Evolutionary conservation across 2,329 filamentous ascomycete species (phyloP).

Genomic region (Tolypocladium ovalisporum): DNA sequence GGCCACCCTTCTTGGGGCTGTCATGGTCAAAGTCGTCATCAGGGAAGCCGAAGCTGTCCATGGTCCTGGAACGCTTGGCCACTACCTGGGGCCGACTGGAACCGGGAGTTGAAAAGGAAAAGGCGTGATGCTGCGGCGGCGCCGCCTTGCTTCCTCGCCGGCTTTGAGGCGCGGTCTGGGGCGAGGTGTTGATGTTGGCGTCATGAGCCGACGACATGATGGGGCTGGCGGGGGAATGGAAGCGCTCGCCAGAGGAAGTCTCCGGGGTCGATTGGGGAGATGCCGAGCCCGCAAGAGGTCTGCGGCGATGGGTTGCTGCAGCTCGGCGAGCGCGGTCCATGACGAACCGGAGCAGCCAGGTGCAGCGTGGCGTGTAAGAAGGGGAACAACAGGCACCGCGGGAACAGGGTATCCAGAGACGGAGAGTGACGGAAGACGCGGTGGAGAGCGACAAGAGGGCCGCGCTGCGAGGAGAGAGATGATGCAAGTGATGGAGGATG

Average conservation of each 20-base stretch:
- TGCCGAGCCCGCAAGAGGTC: constrained; percentile 17
- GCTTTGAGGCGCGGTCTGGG: constrained; percentile 17
- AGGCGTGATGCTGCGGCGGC: constrained; percentile 23
- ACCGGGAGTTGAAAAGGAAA: constrained; percentile 24
- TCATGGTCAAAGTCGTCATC: constrained; percentile 34
- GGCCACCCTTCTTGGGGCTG: constrained; percentile 45
- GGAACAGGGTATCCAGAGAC: not conserved
- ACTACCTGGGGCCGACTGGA: constrained; percentile 16
- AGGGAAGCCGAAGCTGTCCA: constrained; percentile 24
- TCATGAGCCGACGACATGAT: constrained; percentile 18
- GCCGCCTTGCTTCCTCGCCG: constrained; percentile 22
- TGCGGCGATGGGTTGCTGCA: constrained; percentile 19
- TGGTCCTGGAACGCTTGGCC: constrained; percentile 33
- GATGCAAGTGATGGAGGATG: not conserved
- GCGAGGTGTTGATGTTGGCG: constrained; percentile 13
- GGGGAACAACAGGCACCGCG: constrained; percentile 8
- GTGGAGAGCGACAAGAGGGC: not conserved
- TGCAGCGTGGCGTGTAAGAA: constrained; percentile 7
- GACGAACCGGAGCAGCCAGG: constrained; percentile 17
- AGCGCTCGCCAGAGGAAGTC: constrained; percentile 15
- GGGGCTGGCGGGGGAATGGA: constrained; percentile 18
- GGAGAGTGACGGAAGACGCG: not conserved
- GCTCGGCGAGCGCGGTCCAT: constrained; percentile 28
- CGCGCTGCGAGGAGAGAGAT: not conserved
- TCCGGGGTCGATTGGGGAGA: constrained; percentile 22